Evolutionary conservation across 306 rosid genomes (phyloP).

Genomic region (Begonia peltatifolia): DNA sequence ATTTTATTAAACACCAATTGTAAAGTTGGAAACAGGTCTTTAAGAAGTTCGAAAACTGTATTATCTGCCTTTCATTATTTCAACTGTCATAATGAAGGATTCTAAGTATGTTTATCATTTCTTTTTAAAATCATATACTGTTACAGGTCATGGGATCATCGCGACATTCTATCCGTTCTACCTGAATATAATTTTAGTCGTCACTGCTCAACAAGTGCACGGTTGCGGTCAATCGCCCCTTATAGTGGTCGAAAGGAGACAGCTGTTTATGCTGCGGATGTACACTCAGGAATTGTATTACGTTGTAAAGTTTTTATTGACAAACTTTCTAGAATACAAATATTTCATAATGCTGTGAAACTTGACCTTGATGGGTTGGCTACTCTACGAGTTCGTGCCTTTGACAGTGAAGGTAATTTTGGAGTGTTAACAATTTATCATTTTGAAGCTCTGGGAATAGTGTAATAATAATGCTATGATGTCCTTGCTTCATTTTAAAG

Average conservation of each 20-base stretch:
- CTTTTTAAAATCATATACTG: background rate
- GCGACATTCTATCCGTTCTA: constrained; percentile 59
- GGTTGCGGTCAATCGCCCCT: constrained; percentile 62
- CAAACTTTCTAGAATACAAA: constrained; percentile 67
- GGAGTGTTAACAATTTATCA: background rate
- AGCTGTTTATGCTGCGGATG: constrained; percentile 81
- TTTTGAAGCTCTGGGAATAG: no score
- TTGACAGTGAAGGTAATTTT: constrained; percentile 64
- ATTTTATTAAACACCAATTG: no score
- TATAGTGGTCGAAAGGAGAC: constrained; percentile 91
- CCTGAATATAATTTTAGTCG: constrained; percentile 72
- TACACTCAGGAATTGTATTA: constrained; percentile 49
- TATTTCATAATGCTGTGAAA: constrained; percentile 76
- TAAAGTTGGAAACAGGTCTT: no score
- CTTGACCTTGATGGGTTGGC: constrained; percentile 97
- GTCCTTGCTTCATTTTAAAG: no score
- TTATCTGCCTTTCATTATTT: no score
- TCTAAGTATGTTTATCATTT: background rate
- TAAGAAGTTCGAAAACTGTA: no score
- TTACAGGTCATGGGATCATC: constrained; percentile 95
- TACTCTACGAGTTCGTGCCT: constrained; percentile 76
- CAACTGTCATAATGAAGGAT: background rate
- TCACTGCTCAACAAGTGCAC: constrained; percentile 85
- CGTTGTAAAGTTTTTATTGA: constrained; percentile 94
- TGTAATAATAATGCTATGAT: no score